Percentiles rank a stretch among this genome's conserved stretches.
These are phyloP conservation scores for Calonectria pteridis DNA, from an alignment of 2,329 filamentous ascomycete species.

Conservation along the genomic window DNA sequence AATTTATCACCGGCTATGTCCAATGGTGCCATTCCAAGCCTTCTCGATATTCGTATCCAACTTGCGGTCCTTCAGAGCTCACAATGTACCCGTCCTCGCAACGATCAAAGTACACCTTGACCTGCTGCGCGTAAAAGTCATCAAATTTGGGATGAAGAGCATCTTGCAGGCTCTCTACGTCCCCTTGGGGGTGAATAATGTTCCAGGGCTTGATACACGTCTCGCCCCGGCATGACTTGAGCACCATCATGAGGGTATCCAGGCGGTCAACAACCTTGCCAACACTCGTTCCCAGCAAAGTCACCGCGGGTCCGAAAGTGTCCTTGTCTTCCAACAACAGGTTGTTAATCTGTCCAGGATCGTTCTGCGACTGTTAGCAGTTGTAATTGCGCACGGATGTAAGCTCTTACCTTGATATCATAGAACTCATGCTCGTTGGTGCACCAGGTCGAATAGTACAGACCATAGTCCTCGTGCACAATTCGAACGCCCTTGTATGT, in stretches of 20 bases:
- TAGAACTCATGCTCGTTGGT: slow-evolving; percentile 76
- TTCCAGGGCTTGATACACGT: slow-evolving; percentile 69
- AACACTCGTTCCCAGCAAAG: slow-evolving; percentile 42
- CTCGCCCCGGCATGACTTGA: slow-evolving; percentile 70
- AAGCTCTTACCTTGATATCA: slow-evolving; percentile 60
- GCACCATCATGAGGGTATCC: slow-evolving; percentile 69
- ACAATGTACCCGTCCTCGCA: slow-evolving; percentile 70
- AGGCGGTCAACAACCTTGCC: slow-evolving; percentile 62
- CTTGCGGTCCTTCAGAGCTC: slow-evolving; percentile 66
- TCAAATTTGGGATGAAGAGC: slow-evolving; percentile 64
- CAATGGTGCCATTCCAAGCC: slow-evolving; percentile 46
- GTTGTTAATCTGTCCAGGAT: slow-evolving; percentile 66
- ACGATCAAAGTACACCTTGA: slow-evolving; percentile 62
- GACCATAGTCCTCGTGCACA: slow-evolving; percentile 65
- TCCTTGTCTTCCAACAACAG: slow-evolving; percentile 37
- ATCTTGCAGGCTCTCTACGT: slow-evolving; percentile 63
- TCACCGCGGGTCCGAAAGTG: background rate
- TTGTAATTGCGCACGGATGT: background rate
- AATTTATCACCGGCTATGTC: slow-evolving; percentile 33
- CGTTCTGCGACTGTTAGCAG: slow-evolving; percentile 52
- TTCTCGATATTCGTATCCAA: slow-evolving; percentile 43
- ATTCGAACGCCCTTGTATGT: slow-evolving; percentile 74
- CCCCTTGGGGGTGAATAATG: slow-evolving; percentile 65
- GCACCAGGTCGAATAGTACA: slow-evolving; percentile 79
- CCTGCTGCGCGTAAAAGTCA: slow-evolving; percentile 62